These are phyloP conservation scores for Aleurites moluccanus DNA, from an alignment of 441 rosid genomes.

Conservation along the genomic window DNA sequence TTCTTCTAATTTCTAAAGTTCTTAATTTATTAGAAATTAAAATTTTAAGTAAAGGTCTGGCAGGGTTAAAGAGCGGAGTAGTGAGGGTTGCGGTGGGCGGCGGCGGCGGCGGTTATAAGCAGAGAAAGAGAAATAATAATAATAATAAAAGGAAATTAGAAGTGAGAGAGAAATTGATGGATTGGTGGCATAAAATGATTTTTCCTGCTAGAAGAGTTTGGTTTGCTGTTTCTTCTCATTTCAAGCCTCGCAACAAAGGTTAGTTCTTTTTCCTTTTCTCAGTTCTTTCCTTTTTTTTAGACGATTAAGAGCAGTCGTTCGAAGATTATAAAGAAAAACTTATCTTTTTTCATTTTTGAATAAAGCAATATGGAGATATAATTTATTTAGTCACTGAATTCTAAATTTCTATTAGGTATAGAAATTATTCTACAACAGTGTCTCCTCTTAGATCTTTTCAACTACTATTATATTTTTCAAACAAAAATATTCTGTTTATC, in stretches of 20 bases:
- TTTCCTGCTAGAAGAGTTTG: constrained; percentile 50
- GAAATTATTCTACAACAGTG: too few relatives aligned
- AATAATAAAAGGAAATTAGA: constrained; percentile 25
- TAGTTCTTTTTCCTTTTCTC: not conserved
- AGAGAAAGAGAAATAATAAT: constrained; percentile 19
- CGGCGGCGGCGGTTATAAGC: not conserved
- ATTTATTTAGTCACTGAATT: too few relatives aligned
- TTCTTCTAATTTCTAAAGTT: not conserved
- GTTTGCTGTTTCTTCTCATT: constrained; percentile 49
- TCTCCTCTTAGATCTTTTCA: too few relatives aligned
- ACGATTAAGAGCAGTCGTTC: too few relatives aligned
- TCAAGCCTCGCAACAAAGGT: constrained; percentile 47
- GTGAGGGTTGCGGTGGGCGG: constrained; percentile 14
- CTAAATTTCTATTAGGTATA: too few relatives aligned
- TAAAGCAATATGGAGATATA: too few relatives aligned
- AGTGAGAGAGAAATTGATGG: constrained; percentile 36
- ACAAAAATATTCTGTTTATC: too few relatives aligned
- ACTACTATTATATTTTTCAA: too few relatives aligned
- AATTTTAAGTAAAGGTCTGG: constrained; percentile 29
- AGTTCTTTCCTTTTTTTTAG: not conserved
- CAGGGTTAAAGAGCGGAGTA: constrained; percentile 37
- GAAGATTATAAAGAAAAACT: too few relatives aligned
- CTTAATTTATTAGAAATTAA: too few relatives aligned
- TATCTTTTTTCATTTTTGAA: too few relatives aligned
- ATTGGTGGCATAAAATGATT: constrained; percentile 50